Percentiles rank a stretch among this genome's conserved stretches.
These are phyloP conservation scores for Pisolithus orientalis DNA, from an alignment of 768 basidiomycete species.

Conservation along the genomic window DNA sequence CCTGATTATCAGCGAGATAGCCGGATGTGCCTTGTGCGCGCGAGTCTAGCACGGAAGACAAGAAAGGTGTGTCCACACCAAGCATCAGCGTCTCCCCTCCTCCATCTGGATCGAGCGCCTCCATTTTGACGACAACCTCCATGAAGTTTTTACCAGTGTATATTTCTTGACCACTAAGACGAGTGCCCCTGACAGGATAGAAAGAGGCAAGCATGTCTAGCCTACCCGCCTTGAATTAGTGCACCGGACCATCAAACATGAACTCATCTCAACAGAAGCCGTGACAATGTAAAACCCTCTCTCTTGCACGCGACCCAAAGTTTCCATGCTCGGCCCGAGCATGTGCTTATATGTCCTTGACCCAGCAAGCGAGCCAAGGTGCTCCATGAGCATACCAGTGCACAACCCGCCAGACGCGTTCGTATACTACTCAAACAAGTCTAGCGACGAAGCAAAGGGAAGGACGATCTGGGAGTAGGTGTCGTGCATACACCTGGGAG, in stretches of 20 bases:
- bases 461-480: slow-evolving; percentile 51
- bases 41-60: neutral
- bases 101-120: too few species aligned
- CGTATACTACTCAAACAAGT: slow-evolving; percentile 60
- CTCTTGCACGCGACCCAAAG: slow-evolving; percentile 49
- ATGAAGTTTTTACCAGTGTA: slow-evolving; percentile 72
- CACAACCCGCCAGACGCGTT: slow-evolving; percentile 71
- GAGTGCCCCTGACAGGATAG: slow-evolving; percentile 36
- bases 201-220: slow-evolving; percentile 62
- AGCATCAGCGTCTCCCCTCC: slow-evolving; percentile 40
- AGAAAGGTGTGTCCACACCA: slow-evolving; percentile 34
- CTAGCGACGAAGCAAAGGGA: slow-evolving; percentile 50
- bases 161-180: slow-evolving; percentile 58
- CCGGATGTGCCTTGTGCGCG: too few species aligned
- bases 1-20: too few species aligned
- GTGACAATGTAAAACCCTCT: slow-evolving; percentile 79
- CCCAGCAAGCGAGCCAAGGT: slow-evolving; percentile 72
- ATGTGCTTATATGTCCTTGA: slow-evolving; percentile 81
- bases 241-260: neutral
- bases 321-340: slow-evolving; percentile 56
- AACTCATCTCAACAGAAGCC: slow-evolving; percentile 62
- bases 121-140: slow-evolving; percentile 73
- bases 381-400: slow-evolving; percentile 32
- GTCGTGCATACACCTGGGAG: slow-evolving; percentile 31
- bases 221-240: slow-evolving; percentile 25